These are phyloP conservation scores for Beauveria asiatica DNA, from an alignment of 2,329 filamentous ascomycete species.

Conservation along the genomic window DNA sequence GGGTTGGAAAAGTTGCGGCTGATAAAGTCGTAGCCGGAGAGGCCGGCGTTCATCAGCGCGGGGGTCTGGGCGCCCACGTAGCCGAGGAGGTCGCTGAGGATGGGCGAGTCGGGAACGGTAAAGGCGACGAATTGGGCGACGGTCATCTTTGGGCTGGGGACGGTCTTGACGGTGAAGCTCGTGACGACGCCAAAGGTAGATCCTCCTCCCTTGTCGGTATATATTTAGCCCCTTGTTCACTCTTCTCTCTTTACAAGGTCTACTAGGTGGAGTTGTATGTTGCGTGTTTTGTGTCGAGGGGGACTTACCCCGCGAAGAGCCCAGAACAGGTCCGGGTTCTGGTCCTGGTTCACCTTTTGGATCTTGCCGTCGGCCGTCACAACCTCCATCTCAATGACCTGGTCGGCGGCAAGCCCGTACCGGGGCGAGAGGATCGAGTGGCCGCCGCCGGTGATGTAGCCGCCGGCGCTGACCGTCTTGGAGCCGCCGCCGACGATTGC, in stretches of 20 bases:
- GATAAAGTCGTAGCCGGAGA: slow-evolving; percentile 43
- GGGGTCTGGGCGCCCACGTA: slow-evolving; percentile 30
- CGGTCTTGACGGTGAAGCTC: slow-evolving; percentile 46
- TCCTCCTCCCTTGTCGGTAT: slow-evolving; percentile 40
- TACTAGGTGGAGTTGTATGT: too few species aligned
- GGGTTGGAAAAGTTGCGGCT: slow-evolving; percentile 24
- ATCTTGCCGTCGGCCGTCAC: slow-evolving; percentile 44
- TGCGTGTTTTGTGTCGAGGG: fast-evolving
- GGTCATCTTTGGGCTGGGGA: slow-evolving; percentile 32
- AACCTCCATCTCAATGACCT: slow-evolving; percentile 50
- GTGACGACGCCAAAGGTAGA: slow-evolving; percentile 53
- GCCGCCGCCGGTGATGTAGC: slow-evolving; percentile 53
- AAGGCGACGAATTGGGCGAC: slow-evolving; percentile 17
- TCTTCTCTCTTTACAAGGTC: too few species aligned
- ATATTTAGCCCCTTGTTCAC: too few species aligned
- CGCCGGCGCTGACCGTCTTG: slow-evolving; percentile 49
- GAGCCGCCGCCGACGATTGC: slow-evolving; percentile 47
- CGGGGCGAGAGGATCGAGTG: slow-evolving; percentile 45
- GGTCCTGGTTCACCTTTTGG: slow-evolving; percentile 41
- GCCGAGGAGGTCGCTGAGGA: slow-evolving; percentile 38
- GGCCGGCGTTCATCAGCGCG: slow-evolving; percentile 32
- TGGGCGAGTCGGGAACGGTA: slow-evolving; percentile 22
- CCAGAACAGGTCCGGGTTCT: slow-evolving; percentile 54
- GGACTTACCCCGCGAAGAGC: slow-evolving; percentile 46
- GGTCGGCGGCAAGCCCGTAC: slow-evolving; percentile 54